Evolutionary conservation across 2,329 filamentous ascomycete genomes (phyloP), one percentile per base, ranked within the genome.

Genomic region (Botryosphaeria dothidea): DNA sequence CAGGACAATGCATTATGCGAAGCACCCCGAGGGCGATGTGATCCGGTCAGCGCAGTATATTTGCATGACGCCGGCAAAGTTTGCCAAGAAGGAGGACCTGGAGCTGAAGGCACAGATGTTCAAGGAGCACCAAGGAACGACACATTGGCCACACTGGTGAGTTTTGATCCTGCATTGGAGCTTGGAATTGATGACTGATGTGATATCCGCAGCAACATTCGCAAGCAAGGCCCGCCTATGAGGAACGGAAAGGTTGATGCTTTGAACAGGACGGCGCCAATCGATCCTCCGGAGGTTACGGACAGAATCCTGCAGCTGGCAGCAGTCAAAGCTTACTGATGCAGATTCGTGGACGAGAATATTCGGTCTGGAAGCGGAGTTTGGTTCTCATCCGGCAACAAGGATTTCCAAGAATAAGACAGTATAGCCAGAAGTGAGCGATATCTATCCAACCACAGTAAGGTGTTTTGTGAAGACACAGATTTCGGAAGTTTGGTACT

Each of bases 1-100:
- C 4, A 73, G 83, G 3, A 81, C 80, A 0, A 79, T 83, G 62
- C 82, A 85, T 69, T 84, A 71, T 46, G 66, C 65, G 23, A 58
- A 45, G n/a, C 66, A 77, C 2, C 74, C 77, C 8, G 73, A 78
- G 61, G 74, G 73, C n/a, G 68, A 77, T 17, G 71, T 74, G 38
- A 64, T 64, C n/a, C 48, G 49, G 8, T 41, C 48, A 7, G 61
- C 49, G n/a, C 61, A 64, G 38, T 64, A 64, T 11, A 64, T 64
- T 19, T 64, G 48, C 49, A 64, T 64, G 46, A 51, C 62, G 13
- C 62, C 62, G n/a, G 51, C 41, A 2, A 64, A 58, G 19, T 58
- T 64, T 17, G 62, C 51, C 11, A 58, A 43, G 21, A 25, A 34
- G 19, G 52, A 67, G 13, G 72, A 49, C 11, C 54, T 64, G 9